Conservation (phyloP, 768 basidiomycete genomes). For the Trametes cubensis region DNA sequence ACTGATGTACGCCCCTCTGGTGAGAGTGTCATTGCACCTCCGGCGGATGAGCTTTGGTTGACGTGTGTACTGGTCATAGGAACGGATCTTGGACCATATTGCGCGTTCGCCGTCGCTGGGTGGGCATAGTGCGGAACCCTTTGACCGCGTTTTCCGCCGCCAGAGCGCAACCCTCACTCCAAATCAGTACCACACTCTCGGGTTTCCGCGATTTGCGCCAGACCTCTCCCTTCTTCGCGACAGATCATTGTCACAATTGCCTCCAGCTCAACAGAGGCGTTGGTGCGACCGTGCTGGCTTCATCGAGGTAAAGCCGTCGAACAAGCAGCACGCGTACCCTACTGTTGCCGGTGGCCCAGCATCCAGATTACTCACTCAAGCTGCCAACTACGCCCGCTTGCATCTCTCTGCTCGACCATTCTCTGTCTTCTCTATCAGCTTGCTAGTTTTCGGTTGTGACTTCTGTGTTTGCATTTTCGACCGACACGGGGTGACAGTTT, state of each 20-base stretch:
- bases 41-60: not conserved
- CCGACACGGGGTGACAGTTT: slow-evolving; percentile 34
- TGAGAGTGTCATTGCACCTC: not conserved
- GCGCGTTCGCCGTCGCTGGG: not conserved
- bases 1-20: not conserved
- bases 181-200: not conserved
- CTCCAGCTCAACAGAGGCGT: not conserved
- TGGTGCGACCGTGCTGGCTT: not conserved
- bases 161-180: not conserved
- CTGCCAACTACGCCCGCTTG: slow-evolving; percentile 33
- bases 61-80: not conserved
- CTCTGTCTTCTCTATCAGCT: slow-evolving; percentile 34
- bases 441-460: slow-evolving; percentile 34
- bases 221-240: not conserved
- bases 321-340: not conserved
- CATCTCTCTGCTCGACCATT: slow-evolving; percentile 35
- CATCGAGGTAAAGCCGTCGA: not conserved
- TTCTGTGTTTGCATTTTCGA: slow-evolving; percentile 39
- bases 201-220: not conserved
- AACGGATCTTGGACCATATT: not conserved
- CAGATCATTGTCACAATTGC: not conserved
- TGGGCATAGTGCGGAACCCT: not conserved
- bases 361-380: slow-evolving; percentile 3
- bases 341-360: not conserved
- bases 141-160: not conserved